A percentile compares a stretch with the other conserved stretches of the same genome.
phyloP scores from a whole-genome alignment of 306 rosid genomes.

The Prosopis cineraria region DNA sequence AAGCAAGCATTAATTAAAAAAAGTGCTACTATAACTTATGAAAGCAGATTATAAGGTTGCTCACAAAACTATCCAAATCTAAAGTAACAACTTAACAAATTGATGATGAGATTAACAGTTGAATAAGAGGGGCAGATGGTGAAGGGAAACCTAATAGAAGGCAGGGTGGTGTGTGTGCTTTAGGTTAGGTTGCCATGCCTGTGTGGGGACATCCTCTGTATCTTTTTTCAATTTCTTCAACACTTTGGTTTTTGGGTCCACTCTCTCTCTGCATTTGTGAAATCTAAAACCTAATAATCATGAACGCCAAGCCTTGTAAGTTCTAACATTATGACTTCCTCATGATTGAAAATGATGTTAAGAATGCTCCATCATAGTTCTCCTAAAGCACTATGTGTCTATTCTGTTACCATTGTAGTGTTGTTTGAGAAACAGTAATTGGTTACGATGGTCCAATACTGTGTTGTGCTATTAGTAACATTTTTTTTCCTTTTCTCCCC shows the following conservation, averaged over 20 bases:
- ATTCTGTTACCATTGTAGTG: background rate
- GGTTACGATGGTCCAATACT: background rate
- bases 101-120: background rate
- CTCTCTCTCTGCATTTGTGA: background rate
- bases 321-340: background rate
- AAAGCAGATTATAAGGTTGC: background rate
- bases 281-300: background rate
- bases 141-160: background rate
- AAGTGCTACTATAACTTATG: background rate
- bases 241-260: background rate
- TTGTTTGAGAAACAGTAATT: background rate
- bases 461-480: background rate
- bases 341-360: background rate
- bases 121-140: background rate
- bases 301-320: background rate
- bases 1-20: background rate
- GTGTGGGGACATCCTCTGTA: background rate
- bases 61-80: background rate
- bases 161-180: background rate
- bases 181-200: background rate
- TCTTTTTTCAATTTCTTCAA: background rate
- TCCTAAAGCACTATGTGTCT: background rate
- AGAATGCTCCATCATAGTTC: background rate
- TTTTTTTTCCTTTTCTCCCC: background rate
- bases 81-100: conserved; percentile 1